Conservation (phyloP, 352 stramenopile genomes). For the Phytopythium litorale region DNA sequence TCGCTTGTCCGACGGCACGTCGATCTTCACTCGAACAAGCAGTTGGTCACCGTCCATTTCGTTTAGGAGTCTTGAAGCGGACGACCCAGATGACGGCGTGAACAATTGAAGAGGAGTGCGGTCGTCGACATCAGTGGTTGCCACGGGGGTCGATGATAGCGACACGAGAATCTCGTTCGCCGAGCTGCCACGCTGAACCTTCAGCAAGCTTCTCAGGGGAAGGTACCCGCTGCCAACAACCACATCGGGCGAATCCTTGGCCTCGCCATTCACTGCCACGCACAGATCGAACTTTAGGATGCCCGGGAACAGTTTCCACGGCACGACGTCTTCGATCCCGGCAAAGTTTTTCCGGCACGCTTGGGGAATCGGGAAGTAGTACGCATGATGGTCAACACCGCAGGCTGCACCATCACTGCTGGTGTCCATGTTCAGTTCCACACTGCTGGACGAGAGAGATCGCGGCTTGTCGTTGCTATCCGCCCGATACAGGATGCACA, state of each 20-base stretch:
- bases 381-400: slow-evolving; percentile 79
- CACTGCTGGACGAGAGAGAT: slow-evolving; percentile 3
- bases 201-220: slow-evolving; percentile 38
- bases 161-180: slow-evolving; percentile 36
- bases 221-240: slow-evolving; percentile 54
- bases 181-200: slow-evolving; percentile 16
- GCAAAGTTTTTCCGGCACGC: slow-evolving; percentile 74
- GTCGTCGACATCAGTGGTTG: not conserved
- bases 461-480: not conserved
- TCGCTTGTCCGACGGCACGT: slow-evolving; percentile 10
- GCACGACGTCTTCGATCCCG: slow-evolving; percentile 66
- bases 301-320: slow-evolving; percentile 73
- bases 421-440: not conserved
- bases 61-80: slow-evolving; percentile 8
- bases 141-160: slow-evolving; percentile 16
- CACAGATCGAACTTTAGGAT: slow-evolving; percentile 74
- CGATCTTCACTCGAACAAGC: slow-evolving; percentile 51
- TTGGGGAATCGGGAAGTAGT: slow-evolving; percentile 78
- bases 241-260: slow-evolving; percentile 62
- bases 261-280: slow-evolving; percentile 61
- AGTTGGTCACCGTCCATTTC: slow-evolving; percentile 34
- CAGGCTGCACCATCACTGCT: slow-evolving; percentile 14
- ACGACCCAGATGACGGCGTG: not conserved
- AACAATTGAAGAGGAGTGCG: slow-evolving; percentile 4
- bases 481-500: slow-evolving; percentile 21